Base-by-base conservation (phyloP, 2,329 filamentous ascomycete species). In the Penicillium sp. region DNA sequence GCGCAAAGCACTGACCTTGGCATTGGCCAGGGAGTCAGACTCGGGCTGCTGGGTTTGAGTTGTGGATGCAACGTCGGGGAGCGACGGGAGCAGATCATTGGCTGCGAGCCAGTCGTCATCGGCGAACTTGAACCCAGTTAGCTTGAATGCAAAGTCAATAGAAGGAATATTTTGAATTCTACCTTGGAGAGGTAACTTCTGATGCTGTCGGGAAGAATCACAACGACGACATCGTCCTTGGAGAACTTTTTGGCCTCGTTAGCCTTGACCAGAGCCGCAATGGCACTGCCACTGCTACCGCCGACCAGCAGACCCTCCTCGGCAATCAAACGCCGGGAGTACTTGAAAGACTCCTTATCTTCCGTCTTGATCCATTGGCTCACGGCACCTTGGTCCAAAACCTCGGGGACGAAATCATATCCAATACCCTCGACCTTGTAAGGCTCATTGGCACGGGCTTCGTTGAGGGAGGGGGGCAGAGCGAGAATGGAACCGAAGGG, bases 341-440 rank as follows among this genome's bases (percentile, higher is more conserved):
- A 92, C 72, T 86, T 82, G 78, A 99, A 99, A 2, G 92, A 92
- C 72, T 96, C 89, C 59, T 85, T 84, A 71, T 99, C 94, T 59
- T 93, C 90, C 4, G 94, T 99, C 85, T 99, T 99, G 80, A 97
- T 97, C 94, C 94, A 99, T 71, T 88, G 89, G 74, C 97, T 90
- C 31, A 99, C 89, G 5, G 84, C 74, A 29, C 86, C 76, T 69
- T 88, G 90, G 63, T 94, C 87, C 53, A 99, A 81, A 5, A 99
- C 95, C 24, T 97, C 90, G 7, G 95, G 94, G 57, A 99, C 89
- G 74, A 99, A 99, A 74, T 99, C 94, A 74, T 99, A 99, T 20
- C 94, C 94, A 68, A 99, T 99, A 42, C 94, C 94, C 78, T 99
- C 94, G 1, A 99, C 94, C 79, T 99, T 97, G 81, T 99, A 99